Evolutionary conservation across 768 basidiomycete genomes (phyloP), one percentile per base, ranked within the genome.

Genomic region (Podaxis pistillaris): DNA sequence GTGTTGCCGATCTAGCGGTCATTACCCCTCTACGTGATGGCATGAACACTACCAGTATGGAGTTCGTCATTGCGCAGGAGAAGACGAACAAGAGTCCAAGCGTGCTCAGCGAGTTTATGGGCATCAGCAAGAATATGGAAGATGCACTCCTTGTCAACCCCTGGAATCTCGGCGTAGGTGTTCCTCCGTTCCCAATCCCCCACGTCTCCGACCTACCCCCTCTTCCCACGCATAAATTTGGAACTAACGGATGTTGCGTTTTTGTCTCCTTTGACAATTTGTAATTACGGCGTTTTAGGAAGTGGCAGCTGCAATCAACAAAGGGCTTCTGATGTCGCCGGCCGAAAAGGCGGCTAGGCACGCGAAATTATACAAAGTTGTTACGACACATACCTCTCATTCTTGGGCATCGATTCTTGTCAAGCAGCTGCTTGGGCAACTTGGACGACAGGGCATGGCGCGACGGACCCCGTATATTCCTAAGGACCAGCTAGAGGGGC

Each of bases 1-100:
- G 87, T 60, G 96, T 93, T 3, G 96, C 96, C 5, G 96, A 98
- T 72, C 83, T 98, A 12, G 96, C 90, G 15, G 89, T 98, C 46
- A 96, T 98, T 74, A 98, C 96, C 0, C 94, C 95, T 0, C 82
- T 98, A 6, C 86, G 96, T 37, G 96, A 99, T 71, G 97, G 96
- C 5, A 98, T 98, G 97, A 99, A 99, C 81, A 98, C 96, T 13
- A 97, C 96, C 0, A 90, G 89, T 56, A 96, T 97, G 94, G 96
- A 98, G 75, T 98, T 96, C 74, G 91, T 96, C 30, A 91, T 98
- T 64, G 94, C 95, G 37, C 96, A 99, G 76, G 86, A 91, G 67
- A 82, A 81, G 68, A 90, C 93, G 56, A 89, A 90, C 71, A 87
- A 86, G 75, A 88, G 86, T 38, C 95, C 96, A 0, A 86, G 95